These are phyloP conservation scores for Thielaviopsis musarum DNA, from an alignment of 2,329 filamentous ascomycete species.

Conservation along the genomic window DNA sequence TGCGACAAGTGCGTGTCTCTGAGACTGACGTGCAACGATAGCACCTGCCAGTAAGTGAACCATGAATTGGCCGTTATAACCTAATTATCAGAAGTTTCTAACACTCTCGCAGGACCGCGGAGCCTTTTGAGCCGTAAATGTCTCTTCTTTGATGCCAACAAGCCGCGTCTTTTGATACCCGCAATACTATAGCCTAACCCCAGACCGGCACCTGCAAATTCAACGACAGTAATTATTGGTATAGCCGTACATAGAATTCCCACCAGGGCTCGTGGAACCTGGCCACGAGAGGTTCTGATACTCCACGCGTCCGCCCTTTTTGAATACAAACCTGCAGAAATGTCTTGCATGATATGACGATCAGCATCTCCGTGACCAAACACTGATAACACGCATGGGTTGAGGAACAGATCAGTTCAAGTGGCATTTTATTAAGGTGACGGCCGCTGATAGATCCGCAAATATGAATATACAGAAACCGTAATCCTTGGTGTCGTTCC, in stretches of 20 bases:
- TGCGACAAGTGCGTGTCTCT: constrained; percentile 9
- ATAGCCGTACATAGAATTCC: neutral
- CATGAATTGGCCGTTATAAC: neutral
- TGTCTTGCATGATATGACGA: no score
- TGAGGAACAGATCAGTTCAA: no score
- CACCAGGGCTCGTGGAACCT: no score
- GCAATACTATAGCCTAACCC: neutral
- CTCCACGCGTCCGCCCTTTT: no score
- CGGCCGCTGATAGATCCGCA: no score
- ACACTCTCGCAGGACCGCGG: neutral
- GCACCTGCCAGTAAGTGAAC: constrained; percentile 1
- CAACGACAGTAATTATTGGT: neutral
- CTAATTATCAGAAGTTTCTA: neutral
- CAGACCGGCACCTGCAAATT: neutral
- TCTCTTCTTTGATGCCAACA: neutral
- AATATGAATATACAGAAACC: no score
- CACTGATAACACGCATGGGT: no score
- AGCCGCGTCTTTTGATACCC: neutral
- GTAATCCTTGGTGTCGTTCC: no score
- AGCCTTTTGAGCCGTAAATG: neutral
- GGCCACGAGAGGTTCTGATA: no score
- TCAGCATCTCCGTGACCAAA: no score
- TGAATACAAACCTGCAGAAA: no score
- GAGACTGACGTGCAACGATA: constrained; percentile 1
- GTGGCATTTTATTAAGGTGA: no score